Evolutionary conservation across 352 stramenopile genomes (phyloP), one percentile per base, ranked within the genome.

Genomic region (Pelagophyceae sp.): DNA sequence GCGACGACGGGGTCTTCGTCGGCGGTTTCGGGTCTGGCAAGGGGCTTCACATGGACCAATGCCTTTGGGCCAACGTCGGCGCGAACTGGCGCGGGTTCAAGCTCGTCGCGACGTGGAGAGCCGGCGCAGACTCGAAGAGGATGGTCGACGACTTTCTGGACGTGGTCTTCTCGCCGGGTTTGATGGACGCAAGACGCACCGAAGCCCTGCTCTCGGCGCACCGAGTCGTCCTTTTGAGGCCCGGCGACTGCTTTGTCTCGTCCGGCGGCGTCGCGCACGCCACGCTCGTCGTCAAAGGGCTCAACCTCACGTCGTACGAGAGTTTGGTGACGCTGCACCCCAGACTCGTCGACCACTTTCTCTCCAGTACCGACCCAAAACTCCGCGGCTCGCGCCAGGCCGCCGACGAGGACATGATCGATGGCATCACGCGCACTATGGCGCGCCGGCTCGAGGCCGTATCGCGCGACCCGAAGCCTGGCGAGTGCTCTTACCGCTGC

Each of bases 1-100:
- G 20, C 35, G 67, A 74, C 67, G 67, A 74, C n/a, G 67, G 67
- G 5, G 67, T 74, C 35, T 74, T 74, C 27, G 67, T 74, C 33
- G 67, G 67, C 35, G 67, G 67, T 3, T 37, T 33, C 35, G 67
- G 67, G 5, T 17, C 67, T 2, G 67, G 67, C 67, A 74, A 74
- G 29, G 67, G 67, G 1, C 38, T 74, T 15, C 67, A 74, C 67
- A 37, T 74, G 20, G 67, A 74, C 38, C 67, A 74, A 27, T 33
- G 51, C 5, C 37, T 74, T 23, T 74, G 67, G 67, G 25, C 17
- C 35, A 74, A 74, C 37, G 67, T 74, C 6, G 67, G 67, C 20
- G 15, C 31, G 15, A 74, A 74, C 67, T 50, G 25, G 5, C 3
- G 1, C 1, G 67, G 67, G 15, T 54, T 33, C 23, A 74, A 74